These are phyloP conservation scores for Kodamaea nitidulidarum DNA, from an alignment of 805 yeast species.

Conservation along the genomic window DNA sequence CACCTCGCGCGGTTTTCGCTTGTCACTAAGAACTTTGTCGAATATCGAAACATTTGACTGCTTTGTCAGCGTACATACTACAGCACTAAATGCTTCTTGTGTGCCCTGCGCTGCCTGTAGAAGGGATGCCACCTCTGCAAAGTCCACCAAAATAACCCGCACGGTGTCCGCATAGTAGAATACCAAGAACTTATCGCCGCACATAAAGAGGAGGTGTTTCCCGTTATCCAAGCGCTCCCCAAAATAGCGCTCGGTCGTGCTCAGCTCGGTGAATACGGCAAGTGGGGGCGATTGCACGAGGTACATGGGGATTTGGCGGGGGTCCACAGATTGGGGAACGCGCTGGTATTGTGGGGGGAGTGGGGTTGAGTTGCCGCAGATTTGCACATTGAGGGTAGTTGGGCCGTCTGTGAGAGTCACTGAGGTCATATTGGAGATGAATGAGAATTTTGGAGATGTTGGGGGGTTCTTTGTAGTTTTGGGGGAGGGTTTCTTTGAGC, in stretches of 20 bases:
- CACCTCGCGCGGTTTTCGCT: conserved; percentile 12
- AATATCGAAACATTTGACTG: conserved; percentile 20
- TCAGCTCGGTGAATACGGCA: conserved; percentile 19
- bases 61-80: background rate
- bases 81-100: background rate
- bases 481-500: too few relatives aligned
- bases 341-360: conserved; percentile 1
- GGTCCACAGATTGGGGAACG: conserved; percentile 15
- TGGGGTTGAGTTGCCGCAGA: conserved; percentile 5
- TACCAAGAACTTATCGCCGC: conserved; percentile 16
- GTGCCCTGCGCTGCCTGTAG: background rate
- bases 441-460: too few relatives aligned
- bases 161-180: conserved; percentile 18
- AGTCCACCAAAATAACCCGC: conserved; percentile 2
- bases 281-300: conserved; percentile 18
- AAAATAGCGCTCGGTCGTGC: conserved; percentile 19
- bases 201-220: conserved; percentile 15
- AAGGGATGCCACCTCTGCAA: conserved; percentile 1
- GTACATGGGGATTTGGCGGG: conserved; percentile 22
- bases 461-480: too few relatives aligned
- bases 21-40: conserved; percentile 33
- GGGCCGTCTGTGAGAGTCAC: conserved; percentile 1
- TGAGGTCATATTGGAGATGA: background rate
- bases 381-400: conserved; percentile 16
- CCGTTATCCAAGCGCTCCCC: conserved; percentile 13